Conservation (phyloP, 2,329 filamentous ascomycete species). For the Xylaria sp. region DNA sequence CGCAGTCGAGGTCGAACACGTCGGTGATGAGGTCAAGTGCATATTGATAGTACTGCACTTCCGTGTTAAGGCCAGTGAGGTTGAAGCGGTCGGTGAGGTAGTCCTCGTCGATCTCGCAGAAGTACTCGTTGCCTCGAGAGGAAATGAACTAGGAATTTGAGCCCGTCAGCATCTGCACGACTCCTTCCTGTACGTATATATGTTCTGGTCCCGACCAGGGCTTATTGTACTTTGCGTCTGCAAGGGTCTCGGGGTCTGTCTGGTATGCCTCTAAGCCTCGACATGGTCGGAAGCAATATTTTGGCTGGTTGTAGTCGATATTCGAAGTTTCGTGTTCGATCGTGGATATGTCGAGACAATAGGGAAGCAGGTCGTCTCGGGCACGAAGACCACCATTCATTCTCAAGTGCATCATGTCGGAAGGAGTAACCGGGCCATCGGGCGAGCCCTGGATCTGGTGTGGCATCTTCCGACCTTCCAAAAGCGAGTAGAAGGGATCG, state of each 20-base stretch:
- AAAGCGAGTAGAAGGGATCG: not conserved
- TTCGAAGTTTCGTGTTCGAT: not conserved
- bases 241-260: too few species aligned
- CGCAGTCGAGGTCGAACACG: slow-evolving; percentile 97
- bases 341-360: not conserved
- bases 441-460: not conserved
- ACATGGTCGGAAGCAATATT: not conserved
- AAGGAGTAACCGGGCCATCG: not conserved
- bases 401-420: not conserved
- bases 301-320: not conserved
- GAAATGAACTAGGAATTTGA: slow-evolving; percentile 81
- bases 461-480: not conserved
- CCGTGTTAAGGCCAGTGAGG: slow-evolving; percentile 92
- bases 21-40: slow-evolving; percentile 96
- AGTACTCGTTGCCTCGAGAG: slow-evolving; percentile 96
- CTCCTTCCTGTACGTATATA: not conserved
- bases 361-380: not conserved
- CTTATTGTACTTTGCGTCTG: too few species aligned
- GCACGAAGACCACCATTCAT: not conserved
- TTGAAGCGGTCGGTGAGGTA: slow-evolving; percentile 99
- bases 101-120: slow-evolving; percentile 99
- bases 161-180: slow-evolving; percentile 25
- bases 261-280: too few species aligned
- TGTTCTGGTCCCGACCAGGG: not conserved
- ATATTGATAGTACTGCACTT: slow-evolving; percentile 99